phyloP scores from a whole-genome alignment of 495 filamentous ascomycete genomes.

The Acidomyces sp. region DNA sequence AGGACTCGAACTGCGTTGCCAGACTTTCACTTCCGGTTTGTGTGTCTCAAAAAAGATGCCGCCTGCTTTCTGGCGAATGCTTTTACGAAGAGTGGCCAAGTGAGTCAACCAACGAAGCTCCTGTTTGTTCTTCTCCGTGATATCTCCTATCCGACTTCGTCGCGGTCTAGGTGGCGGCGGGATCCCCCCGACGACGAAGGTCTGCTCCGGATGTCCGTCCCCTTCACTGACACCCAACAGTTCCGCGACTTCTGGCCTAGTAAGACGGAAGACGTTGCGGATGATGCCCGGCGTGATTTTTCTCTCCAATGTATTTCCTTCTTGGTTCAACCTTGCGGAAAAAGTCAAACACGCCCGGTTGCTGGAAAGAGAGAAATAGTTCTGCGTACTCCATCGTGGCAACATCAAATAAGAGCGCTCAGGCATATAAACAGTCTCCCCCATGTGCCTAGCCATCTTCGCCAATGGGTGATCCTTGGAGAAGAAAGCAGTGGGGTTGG shows the following conservation, averaged over 20 bases:
- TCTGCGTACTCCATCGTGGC: slow-evolving; percentile 39
- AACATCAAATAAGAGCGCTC: slow-evolving; percentile 67
- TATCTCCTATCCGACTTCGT: background rate
- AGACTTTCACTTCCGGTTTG: slow-evolving; percentile 16
- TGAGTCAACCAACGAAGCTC: slow-evolving; percentile 15
- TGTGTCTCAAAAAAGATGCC: slow-evolving; percentile 18
- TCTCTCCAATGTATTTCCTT: slow-evolving; percentile 54
- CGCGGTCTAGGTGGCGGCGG: slow-evolving; percentile 2
- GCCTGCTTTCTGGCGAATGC: slow-evolving; percentile 17
- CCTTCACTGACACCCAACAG: slow-evolving; percentile 33
- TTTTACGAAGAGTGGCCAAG: slow-evolving; percentile 15
- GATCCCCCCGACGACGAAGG: slow-evolving; percentile 34
- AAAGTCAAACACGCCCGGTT: slow-evolving; percentile 67
- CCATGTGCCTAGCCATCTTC: slow-evolving; percentile 48
- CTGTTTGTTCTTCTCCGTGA: slow-evolving; percentile 3
- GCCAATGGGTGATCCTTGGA: slow-evolving; percentile 42
- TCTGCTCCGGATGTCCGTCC: slow-evolving; percentile 14
- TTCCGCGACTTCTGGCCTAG: slow-evolving; percentile 42
- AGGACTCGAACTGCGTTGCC: slow-evolving; percentile 1
- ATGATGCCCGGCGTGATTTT: slow-evolving; percentile 60
- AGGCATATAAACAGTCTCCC: slow-evolving; percentile 59
- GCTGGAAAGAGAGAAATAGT: slow-evolving; percentile 54
- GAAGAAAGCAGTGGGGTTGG: slow-evolving; percentile 86
- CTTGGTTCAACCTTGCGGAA: slow-evolving; percentile 53
- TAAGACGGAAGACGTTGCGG: slow-evolving; percentile 60